phyloP scores from a whole-genome alignment of 768 basidiomycete genomes.

The Mycena haematopus region DNA sequence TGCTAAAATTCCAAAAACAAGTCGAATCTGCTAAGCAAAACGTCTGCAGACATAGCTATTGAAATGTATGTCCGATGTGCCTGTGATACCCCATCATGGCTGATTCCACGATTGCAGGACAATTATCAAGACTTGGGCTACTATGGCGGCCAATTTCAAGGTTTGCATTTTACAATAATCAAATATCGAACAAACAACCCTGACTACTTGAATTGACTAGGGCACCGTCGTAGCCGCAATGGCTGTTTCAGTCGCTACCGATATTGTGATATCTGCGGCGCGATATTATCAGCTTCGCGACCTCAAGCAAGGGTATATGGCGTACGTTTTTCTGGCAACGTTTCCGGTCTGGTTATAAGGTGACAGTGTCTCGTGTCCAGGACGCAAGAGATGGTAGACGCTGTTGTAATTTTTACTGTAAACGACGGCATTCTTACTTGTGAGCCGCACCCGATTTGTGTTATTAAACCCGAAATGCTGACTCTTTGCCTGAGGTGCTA shows the following conservation, averaged over 20 bases:
- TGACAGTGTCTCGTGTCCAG: neutral
- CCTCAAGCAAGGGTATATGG: slow-evolving; percentile 21
- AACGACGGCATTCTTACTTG: slow-evolving; percentile 19
- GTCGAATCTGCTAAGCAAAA: neutral
- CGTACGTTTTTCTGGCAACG: neutral
- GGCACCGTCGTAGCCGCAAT: neutral
- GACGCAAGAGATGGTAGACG: slow-evolving; percentile 16
- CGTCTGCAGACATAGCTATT: neutral
- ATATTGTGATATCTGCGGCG: slow-evolving; percentile 19
- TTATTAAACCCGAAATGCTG: neutral
- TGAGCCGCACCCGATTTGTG: neutral
- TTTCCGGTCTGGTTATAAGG: neutral
- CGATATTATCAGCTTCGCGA: slow-evolving; percentile 23
- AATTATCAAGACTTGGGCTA: neutral
- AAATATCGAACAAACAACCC: neutral
- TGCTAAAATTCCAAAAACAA: neutral
- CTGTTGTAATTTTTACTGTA: slow-evolving; percentile 18
- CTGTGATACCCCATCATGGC: neutral
- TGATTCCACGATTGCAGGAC: slow-evolving; percentile 8
- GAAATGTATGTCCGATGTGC: slow-evolving; percentile 2
- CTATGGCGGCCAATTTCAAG: slow-evolving; percentile 1
- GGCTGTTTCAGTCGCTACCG: slow-evolving; percentile 17
- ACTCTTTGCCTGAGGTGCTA: neutral
- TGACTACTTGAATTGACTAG: neutral
- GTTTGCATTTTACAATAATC: neutral